Evolutionary conservation across 306 rosid species (phyloP), one percentile per base, ranked within the genome.

Genomic region (Fagus sylvatica): DNA sequence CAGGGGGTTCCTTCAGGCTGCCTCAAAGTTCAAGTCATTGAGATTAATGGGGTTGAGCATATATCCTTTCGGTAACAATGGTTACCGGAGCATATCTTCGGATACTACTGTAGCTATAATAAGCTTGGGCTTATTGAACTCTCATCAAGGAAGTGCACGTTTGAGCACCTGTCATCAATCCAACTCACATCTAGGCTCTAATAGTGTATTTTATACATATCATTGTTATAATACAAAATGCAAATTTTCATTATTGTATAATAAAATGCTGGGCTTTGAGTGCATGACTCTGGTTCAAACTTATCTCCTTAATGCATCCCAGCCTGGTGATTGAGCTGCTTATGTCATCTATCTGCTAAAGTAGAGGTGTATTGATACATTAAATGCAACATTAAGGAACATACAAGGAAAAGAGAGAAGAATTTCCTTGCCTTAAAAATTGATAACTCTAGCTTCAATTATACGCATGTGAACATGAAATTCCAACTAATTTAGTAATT

Each of bases 1-100:
- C 90, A 1, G 93, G 96, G 34, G 98, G 98, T 48, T 93, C 98
- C 73, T 93, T 90, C 54, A 80, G 88, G 90, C 42, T 88, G 28
- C 96, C 89, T 39, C 94, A 75, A 69, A 71, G 74, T 65, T 53
- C 89, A 54, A 67, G 33, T 49, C 81, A 68, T 73, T 86, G 34
- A 83, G 71, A 28, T 55, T 69, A 67, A 46, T 15, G 49, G 36
- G 74, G 66, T 53, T 59, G 19, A 22, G 13, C 13, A 46, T 9
- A 70, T 55, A 49, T 59, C 39, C 46, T 15, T 42, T 17, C 57
- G 13, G 9, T 55, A 37, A 39, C 22, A 7, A 74, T 19, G 3
- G 19, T 46, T 59, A 49, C 54, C 12, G 59, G 13, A 6, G 65
- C 11, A 36, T 49, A 22, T 41, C 17, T 72, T 53, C 1, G 1